A percentile compares a stretch with the other conserved stretches of the same genome.
Evolutionary conservation across 2,329 filamentous ascomycete genomes (phyloP).

Genomic region (Trichoderma cornu-damae): DNA sequence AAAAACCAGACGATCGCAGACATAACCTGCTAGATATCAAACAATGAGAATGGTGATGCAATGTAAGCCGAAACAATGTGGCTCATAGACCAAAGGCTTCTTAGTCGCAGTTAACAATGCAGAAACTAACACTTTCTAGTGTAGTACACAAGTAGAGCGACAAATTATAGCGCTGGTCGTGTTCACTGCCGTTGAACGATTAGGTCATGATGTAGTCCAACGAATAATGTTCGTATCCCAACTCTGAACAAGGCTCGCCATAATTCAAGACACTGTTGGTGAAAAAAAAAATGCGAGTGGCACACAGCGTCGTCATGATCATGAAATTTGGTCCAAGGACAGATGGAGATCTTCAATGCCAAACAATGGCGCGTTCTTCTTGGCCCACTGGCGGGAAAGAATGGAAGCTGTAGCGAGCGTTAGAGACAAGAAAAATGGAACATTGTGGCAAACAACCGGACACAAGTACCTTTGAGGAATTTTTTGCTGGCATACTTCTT

Average conservation of each 20-base stretch:
- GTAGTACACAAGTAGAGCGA: constrained; percentile 11
- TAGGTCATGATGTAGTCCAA: constrained; percentile 30
- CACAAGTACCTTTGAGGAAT: constrained; percentile 85
- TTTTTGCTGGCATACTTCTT: constrained; percentile 99
- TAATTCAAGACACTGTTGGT: constrained; percentile 2
- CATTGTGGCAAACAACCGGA: too few relatives aligned
- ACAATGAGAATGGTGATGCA: constrained; percentile 30
- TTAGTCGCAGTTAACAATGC: constrained; percentile 26
- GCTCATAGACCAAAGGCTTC: constrained; percentile 21
- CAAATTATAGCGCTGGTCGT: constrained; percentile 27
- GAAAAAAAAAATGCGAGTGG: constrained; percentile 6
- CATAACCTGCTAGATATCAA: constrained; percentile 25
- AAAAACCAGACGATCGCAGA: constrained; percentile 30
- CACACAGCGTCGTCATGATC: constrained; percentile 22
- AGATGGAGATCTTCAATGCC: constrained; percentile 48
- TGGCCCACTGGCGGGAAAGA: constrained; percentile 87
- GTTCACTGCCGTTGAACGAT: constrained; percentile 33
- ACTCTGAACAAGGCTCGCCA: constrained; percentile 21
- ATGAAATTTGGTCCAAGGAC: constrained; percentile 45
- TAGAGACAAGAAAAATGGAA: not conserved
- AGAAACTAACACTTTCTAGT: constrained; percentile 18
- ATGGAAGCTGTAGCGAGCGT: constrained; percentile 64
- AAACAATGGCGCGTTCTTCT: constrained; percentile 62
- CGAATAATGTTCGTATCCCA: constrained; percentile 27
- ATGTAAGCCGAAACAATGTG: constrained; percentile 19